phyloP scores from a whole-genome alignment of 768 basidiomycete species.

The Baorangia bicolor region DNA sequence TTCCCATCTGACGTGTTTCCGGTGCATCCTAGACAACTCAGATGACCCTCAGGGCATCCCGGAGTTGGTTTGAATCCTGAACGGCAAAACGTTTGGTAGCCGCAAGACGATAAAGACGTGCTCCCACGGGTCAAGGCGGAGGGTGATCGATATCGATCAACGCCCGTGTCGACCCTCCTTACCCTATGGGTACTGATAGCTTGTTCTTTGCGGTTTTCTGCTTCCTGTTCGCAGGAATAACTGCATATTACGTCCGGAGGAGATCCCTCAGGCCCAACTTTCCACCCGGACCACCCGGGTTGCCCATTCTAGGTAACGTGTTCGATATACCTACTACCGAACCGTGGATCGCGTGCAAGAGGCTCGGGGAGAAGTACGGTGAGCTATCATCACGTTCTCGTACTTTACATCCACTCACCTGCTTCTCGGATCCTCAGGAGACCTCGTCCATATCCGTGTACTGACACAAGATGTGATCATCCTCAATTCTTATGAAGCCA shows the following conservation, averaged over 20 bases:
- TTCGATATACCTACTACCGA: slow-evolving; percentile 6
- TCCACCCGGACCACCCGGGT: slow-evolving; percentile 3
- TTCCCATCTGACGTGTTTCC: no score
- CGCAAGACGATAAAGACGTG: background rate
- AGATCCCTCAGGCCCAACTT: background rate
- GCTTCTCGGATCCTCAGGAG: background rate
- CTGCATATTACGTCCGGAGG: background rate
- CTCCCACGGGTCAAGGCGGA: no score
- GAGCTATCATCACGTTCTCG: background rate
- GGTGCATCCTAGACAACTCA: no score
- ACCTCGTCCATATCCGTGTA: slow-evolving; percentile 7
- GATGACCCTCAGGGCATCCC: no score
- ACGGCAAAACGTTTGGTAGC: background rate
- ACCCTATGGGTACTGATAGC: no score
- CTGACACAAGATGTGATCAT: slow-evolving; percentile 9
- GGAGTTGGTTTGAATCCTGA: background rate
- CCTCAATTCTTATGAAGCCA: slow-evolving; percentile 8
- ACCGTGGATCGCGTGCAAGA: no score
- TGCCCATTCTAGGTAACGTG: slow-evolving; percentile 8
- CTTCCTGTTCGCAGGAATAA: background rate
- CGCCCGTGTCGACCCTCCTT: no score
- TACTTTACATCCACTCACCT: background rate
- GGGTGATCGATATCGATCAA: no score
- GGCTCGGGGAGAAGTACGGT: slow-evolving; percentile 9
- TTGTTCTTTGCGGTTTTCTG: no score